These are phyloP conservation scores for Xerocomellus chrysenteron DNA, from an alignment of 768 basidiomycete species.

Conservation along the genomic window DNA sequence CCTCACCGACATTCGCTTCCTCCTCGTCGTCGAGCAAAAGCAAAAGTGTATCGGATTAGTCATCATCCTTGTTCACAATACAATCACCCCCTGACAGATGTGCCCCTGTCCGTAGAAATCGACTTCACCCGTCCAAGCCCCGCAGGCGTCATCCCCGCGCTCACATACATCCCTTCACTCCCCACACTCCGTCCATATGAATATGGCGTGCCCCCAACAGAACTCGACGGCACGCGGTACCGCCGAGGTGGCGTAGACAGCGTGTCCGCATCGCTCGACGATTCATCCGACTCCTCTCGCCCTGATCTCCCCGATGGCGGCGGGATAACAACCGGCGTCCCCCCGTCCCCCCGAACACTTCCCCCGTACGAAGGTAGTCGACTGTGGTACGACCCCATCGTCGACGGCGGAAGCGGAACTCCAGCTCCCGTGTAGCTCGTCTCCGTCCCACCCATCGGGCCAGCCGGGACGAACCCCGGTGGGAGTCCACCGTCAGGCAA, in stretches of 20 bases:
- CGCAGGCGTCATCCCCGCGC: conserved; percentile 25
- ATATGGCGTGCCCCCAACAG: conserved; percentile 18
- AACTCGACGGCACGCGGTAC: conserved; percentile 20
- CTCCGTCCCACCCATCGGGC: conserved; percentile 12
- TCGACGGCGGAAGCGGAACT: conserved; percentile 34
- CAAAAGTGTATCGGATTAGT: conserved; percentile 8
- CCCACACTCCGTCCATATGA: conserved; percentile 15
- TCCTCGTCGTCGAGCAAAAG: conserved; percentile 8
- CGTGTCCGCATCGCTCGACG: conserved; percentile 36
- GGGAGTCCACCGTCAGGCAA: conserved; percentile 33
- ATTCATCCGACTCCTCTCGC: conserved; percentile 26
- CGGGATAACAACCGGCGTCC: conserved; percentile 28
- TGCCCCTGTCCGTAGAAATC: conserved; percentile 13
- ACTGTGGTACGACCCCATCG: conserved; percentile 23
- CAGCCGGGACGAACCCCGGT: conserved; percentile 37
- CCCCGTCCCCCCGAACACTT: not conserved
- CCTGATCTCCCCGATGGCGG: conserved; percentile 23
- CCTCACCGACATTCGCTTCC: conserved; percentile 4
- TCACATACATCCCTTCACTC: conserved; percentile 10
- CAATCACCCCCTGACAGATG: conserved; percentile 1
- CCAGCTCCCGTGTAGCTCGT: conserved; percentile 27
- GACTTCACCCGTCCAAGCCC: conserved; percentile 23
- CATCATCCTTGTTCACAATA: conserved; percentile 6
- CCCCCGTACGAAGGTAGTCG: conserved; percentile 22
- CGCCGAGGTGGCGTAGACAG: conserved; percentile 33